phyloP scores from a whole-genome alignment of 1,284 basidiomycete species.

The Tilletia caries region DNA sequence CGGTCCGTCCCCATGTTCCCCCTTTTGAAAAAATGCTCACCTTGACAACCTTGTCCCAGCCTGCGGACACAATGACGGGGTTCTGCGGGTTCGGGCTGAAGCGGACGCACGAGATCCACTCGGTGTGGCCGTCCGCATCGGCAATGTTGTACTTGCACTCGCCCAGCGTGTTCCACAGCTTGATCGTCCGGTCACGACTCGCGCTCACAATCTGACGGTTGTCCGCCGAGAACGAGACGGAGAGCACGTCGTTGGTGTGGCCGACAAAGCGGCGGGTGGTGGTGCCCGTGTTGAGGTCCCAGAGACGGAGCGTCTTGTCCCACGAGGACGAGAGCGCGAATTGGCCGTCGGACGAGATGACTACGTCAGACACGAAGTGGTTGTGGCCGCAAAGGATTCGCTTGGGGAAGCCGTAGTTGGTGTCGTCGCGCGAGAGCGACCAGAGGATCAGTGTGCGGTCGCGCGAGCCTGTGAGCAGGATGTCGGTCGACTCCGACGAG shows the following conservation, averaged over 20 bases:
- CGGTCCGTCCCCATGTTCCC: no score
- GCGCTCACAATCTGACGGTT: constrained; percentile 89
- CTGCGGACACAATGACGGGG: constrained; percentile 97
- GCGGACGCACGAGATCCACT: constrained; percentile 93
- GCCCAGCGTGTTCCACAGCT: constrained; percentile 99
- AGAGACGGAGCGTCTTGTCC: constrained; percentile 99
- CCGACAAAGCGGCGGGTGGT: constrained; percentile 77
- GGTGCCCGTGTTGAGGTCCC: constrained; percentile 62
- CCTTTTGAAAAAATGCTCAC: constrained; percentile 66
- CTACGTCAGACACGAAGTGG: constrained; percentile 99
- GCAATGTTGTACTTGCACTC: constrained; percentile 99
- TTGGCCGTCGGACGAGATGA: constrained; percentile 84
- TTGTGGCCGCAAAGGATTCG: constrained; percentile 97
- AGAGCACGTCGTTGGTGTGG: constrained; percentile 95
- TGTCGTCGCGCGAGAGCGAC: constrained; percentile 93
- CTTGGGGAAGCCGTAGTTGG: constrained; percentile 61
- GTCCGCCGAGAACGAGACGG: constrained; percentile 56
- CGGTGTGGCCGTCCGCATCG: constrained; percentile 74
- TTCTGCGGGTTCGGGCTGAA: constrained; percentile 98
- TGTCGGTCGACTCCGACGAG: constrained; percentile 91
- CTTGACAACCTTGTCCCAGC: constrained; percentile 99
- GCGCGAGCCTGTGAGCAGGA: constrained; percentile 74
- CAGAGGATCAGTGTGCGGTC: constrained; percentile 99
- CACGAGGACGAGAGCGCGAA: constrained; percentile 98
- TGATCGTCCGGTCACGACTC: constrained; percentile 94